A percentile compares a stretch with the other conserved stretches of the same genome.
phyloP scores from a whole-genome alignment of 2,329 filamentous ascomycete genomes.

The Hysterium pulicare region DNA sequence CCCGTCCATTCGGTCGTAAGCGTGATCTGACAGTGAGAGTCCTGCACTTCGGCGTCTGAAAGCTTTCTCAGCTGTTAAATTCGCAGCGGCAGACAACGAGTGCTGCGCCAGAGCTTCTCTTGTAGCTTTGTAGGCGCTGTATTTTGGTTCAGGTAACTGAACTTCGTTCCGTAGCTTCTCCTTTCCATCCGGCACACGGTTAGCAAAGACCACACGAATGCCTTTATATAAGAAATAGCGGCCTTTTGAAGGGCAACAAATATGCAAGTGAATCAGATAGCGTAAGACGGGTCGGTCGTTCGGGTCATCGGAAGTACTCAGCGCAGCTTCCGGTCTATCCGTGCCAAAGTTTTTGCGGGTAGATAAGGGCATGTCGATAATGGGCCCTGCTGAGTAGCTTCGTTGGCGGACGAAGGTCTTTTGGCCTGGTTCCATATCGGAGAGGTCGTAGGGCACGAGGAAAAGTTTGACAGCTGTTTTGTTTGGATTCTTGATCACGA shows the following conservation, averaged over 20 bases:
- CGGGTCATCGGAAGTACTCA: conserved; percentile 48
- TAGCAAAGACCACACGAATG: conserved; percentile 93
- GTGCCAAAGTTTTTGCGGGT: conserved; percentile 48
- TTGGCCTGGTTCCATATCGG: conserved; percentile 87
- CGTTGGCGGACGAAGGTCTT: conserved; percentile 96
- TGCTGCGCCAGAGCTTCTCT: conserved; percentile 38
- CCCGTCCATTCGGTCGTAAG: conserved; percentile 24
- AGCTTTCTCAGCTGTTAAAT: conserved; percentile 24
- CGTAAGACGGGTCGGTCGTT: conserved; percentile 71
- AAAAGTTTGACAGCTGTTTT: conserved; percentile 98
- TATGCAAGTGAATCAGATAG: conserved; percentile 89
- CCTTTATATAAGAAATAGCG: conserved; percentile 89
- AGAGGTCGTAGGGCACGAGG: conserved; percentile 85
- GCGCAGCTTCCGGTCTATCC: conserved; percentile 51
- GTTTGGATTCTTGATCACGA: conserved; percentile 97
- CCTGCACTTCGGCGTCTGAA: conserved; percentile 31
- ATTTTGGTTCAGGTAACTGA: conserved; percentile 82
- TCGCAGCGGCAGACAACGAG: conserved; percentile 15
- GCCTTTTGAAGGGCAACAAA: conserved; percentile 80
- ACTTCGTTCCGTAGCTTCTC: conserved; percentile 89
- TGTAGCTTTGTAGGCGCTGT: conserved; percentile 73
- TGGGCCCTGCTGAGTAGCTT: conserved; percentile 83
- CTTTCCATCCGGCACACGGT: conserved; percentile 91
- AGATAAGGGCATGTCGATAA: conserved; percentile 66
- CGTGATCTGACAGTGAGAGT: conserved; percentile 25